A percentile compares a stretch with the other conserved stretches of the same genome.
These are phyloP conservation scores for Ophiostoma perfectum DNA, from an alignment of 2,329 filamentous ascomycete species.

Conservation along the genomic window DNA sequence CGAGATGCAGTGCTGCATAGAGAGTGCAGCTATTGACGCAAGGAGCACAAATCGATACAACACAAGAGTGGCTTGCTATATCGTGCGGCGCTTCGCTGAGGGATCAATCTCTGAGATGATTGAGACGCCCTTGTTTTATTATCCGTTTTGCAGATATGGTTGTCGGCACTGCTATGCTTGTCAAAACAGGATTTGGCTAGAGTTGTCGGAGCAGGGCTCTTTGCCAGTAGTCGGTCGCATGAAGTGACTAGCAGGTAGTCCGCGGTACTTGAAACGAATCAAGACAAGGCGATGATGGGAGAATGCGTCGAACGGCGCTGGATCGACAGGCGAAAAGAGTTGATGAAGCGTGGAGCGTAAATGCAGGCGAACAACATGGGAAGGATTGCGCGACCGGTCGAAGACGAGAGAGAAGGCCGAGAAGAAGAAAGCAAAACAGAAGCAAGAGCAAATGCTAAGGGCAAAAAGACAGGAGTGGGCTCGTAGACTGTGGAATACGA, in stretches of 20 bases:
- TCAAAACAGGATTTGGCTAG: neutral
- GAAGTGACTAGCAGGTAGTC: neutral
- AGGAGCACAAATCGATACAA: neutral
- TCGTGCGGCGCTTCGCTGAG: no score
- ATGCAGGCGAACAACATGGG: neutral
- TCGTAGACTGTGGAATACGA: constrained; percentile 6
- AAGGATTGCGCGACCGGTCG: neutral
- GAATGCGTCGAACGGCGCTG: neutral
- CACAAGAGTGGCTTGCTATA: neutral
- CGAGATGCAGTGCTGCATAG: constrained; percentile 4
- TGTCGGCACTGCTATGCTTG: neutral
- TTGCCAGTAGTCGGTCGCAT: neutral
- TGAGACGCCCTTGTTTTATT: neutral
- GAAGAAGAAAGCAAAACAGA: constrained; percentile 11
- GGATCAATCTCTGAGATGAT: neutral
- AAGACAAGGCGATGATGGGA: neutral
- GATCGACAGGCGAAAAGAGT: neutral
- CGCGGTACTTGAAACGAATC: constrained; percentile 2
- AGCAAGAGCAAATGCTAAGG: neutral
- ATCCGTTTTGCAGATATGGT: neutral
- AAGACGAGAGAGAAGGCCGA: constrained; percentile 4
- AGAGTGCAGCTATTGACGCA: neutral
- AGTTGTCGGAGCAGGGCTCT: neutral
- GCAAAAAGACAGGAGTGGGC: neutral
- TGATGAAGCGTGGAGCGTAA: neutral